Evolutionary conservation across 768 basidiomycete genomes (phyloP).

Genomic region (Rhodotorula diobovata): DNA sequence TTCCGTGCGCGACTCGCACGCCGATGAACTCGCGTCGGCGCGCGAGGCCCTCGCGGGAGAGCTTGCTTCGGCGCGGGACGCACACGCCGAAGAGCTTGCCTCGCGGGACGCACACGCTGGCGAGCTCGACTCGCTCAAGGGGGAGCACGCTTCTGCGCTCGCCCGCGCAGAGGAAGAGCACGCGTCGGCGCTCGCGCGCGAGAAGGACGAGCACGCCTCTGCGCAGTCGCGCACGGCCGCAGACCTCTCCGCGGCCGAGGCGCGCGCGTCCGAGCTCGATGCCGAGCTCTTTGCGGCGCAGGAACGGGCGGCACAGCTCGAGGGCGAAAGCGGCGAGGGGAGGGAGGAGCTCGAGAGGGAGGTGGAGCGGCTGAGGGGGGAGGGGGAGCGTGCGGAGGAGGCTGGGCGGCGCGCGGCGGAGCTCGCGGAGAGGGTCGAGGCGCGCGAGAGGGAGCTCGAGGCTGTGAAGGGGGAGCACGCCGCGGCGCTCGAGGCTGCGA

Average conservation of each 20-base stretch:
- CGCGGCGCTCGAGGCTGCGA: conserved; percentile 7
- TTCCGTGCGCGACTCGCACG: background rate
- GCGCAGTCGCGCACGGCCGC: background rate
- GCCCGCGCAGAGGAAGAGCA: background rate
- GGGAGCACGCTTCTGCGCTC: background rate
- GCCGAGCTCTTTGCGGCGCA: background rate
- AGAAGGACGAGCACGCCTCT: background rate
- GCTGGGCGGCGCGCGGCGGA: background rate
- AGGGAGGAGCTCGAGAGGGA: no score
- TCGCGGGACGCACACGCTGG: background rate
- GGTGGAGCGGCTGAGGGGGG: no score
- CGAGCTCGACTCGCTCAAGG: background rate
- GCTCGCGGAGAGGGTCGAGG: background rate
- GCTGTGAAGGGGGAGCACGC: background rate
- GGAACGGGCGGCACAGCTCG: background rate
- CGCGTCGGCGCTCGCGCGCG: background rate
- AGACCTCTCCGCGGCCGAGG: background rate
- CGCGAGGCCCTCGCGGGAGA: background rate
- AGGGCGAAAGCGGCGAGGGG: background rate
- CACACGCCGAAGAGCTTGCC: background rate
- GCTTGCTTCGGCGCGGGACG: background rate
- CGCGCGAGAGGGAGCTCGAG: background rate
- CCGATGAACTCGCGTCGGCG: no score
- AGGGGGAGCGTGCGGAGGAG: background rate
- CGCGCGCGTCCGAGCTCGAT: conserved; percentile 3